Conservation (phyloP, 2,329 filamentous ascomycete genomes). For the Diaporthe citriasiana region DNA sequence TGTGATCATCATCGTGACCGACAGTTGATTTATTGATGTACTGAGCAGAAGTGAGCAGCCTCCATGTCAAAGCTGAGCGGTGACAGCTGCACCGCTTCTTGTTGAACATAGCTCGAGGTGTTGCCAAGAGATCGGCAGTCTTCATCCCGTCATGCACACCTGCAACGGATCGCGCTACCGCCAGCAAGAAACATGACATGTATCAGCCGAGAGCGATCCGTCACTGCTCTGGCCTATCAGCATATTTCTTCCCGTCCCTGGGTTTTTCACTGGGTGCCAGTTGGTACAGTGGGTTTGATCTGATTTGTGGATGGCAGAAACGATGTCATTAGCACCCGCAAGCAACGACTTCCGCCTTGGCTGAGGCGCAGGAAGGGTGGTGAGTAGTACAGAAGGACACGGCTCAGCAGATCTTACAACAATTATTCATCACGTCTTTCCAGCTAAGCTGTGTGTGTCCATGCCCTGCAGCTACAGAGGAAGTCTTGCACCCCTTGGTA, state of each 20-base stretch:
- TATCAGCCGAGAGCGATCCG: conserved; percentile 25
- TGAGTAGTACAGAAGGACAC: neutral
- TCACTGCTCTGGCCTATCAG: conserved; percentile 4
- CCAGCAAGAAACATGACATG: conserved; percentile 28
- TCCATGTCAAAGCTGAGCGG: rapidly evolving
- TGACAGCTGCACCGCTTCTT: neutral
- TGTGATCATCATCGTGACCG: conserved; percentile 4
- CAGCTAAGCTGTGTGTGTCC: neutral
- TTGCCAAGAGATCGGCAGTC: conserved; percentile 24
- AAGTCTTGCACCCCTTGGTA: too few species aligned
- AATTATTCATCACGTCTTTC: neutral
- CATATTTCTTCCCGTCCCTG: neutral
- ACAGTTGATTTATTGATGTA: neutral
- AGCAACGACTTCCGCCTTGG: conserved; percentile 19
- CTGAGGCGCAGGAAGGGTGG: conserved; percentile 2
- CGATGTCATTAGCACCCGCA: conserved; percentile 14
- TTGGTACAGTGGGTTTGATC: conserved; percentile 10
- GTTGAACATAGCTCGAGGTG: neutral
- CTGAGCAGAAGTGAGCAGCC: rapidly evolving
- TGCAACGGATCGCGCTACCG: conserved; percentile 21
- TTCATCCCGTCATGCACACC: conserved; percentile 30
- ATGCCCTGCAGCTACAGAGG: too few species aligned
- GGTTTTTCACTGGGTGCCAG: neutral
- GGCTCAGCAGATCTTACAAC: neutral
- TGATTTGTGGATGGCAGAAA: conserved; percentile 8